These are phyloP conservation scores for Rhynchosporium agropyri DNA, from an alignment of 2,329 filamentous ascomycete genomes.

Conservation along the genomic window DNA sequence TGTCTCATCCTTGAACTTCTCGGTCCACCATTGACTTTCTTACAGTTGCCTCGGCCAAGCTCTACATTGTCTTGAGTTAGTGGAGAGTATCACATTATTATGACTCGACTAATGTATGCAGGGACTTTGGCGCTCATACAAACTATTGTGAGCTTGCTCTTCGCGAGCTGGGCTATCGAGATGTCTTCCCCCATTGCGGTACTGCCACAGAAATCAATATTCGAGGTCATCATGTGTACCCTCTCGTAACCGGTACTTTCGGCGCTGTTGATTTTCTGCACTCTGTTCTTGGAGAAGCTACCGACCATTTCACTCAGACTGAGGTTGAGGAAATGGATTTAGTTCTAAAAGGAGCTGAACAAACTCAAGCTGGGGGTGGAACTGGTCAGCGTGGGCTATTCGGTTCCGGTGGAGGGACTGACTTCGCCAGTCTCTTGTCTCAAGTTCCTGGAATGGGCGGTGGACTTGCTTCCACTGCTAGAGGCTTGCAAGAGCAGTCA, in stretches of 20 bases:
- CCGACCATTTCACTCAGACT: slow-evolving; percentile 82
- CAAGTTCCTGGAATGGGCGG: slow-evolving; percentile 73
- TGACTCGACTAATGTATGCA: slow-evolving; percentile 31
- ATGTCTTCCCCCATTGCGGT: slow-evolving; percentile 78
- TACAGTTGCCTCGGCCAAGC: slow-evolving; percentile 55
- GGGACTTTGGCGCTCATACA: slow-evolving; percentile 76
- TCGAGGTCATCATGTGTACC: slow-evolving; percentile 68
- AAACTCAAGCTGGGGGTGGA: slow-evolving; percentile 45
- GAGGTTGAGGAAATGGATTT: slow-evolving; percentile 81
- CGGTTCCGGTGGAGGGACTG: slow-evolving; percentile 45
- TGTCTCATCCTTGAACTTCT: not conserved
- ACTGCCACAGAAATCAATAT: slow-evolving; percentile 65
- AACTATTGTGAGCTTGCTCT: slow-evolving; percentile 82
- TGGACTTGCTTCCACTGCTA: slow-evolving; percentile 68
- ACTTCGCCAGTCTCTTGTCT: slow-evolving; percentile 72
- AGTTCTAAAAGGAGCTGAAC: slow-evolving; percentile 70
- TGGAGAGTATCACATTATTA: not conserved
- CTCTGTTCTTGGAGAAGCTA: slow-evolving; percentile 72
- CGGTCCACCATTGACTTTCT: not conserved
- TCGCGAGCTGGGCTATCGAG: slow-evolving; percentile 68
- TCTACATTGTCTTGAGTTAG: slow-evolving; percentile 54
- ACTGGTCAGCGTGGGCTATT: slow-evolving; percentile 44
- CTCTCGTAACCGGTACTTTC: slow-evolving; percentile 75
- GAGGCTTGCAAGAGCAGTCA: slow-evolving; percentile 61
- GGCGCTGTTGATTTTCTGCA: slow-evolving; percentile 84